Percentiles rank a stretch among this genome's conserved stretches.
These are phyloP conservation scores for Cucurbita moschata DNA, from an alignment of 306 rosid genomes.

Conservation along the genomic window DNA sequence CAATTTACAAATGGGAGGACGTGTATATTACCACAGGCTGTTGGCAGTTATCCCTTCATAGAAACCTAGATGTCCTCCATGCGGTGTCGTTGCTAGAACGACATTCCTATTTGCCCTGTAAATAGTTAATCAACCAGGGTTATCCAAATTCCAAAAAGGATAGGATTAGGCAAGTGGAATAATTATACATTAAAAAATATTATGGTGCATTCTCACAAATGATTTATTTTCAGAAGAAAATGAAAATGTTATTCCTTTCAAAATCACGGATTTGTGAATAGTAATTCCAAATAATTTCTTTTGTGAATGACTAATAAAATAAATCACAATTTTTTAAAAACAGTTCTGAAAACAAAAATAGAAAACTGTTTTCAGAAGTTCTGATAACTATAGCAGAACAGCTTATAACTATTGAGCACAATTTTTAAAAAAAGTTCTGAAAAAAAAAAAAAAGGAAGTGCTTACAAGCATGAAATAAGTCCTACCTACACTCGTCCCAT, in stretches of 20 bases:
- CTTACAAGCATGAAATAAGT: slow-evolving; percentile 8
- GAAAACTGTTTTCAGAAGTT: no score
- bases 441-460: not conserved
- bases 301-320: not conserved
- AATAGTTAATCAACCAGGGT: not conserved
- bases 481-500: slow-evolving; percentile 98
- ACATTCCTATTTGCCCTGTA: slow-evolving; percentile 11
- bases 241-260: not conserved
- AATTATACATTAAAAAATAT: not conserved
- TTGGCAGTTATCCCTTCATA: slow-evolving; percentile 11
- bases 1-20: not conserved
- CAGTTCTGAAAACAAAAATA: not conserved
- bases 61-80: slow-evolving; percentile 11
- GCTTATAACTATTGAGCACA: not conserved
- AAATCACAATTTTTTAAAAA: not conserved
- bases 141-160: not conserved
- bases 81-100: slow-evolving; percentile 11
- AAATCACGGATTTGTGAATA: not conserved
- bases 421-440: not conserved
- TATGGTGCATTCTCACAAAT: not conserved
- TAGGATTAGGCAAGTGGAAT: not conserved
- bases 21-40: slow-evolving; percentile 6
- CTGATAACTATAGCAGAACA: no score
- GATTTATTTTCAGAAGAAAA: not conserved
- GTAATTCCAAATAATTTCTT: not conserved